Evolutionary conservation across 163 green algal genomes (phyloP), one percentile per base, ranked within the genome.

Genomic region (Scenedesmus sp.): DNA sequence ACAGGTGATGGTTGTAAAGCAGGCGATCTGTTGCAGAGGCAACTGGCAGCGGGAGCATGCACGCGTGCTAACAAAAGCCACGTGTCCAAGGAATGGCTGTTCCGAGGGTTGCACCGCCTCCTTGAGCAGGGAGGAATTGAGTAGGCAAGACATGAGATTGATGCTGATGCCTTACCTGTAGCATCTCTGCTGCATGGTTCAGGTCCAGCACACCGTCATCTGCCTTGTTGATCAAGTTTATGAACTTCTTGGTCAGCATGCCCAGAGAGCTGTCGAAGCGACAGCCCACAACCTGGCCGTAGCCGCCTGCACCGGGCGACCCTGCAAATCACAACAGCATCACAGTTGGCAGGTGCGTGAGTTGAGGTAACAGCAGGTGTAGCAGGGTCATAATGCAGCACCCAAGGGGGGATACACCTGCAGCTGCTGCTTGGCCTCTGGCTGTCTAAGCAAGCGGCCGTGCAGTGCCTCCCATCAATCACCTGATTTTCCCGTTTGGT

Each of bases 181-280:
- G 92, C 37, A 88, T 93, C 16, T 98, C 95, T 33, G 97, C 97
- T 12, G 98, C 98, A 46, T 95, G 94, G 90, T 99, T 99, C 22
- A 99, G 95, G 88, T 99, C 98, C 26, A 99, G 89, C 0, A 97
- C 92, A 1, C 97, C 96, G 70, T 97, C 94, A 1, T 93, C 87
- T 9, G 97, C 95, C 15, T 93, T 90, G 37, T 98, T 94, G 13
- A 99, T 94, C n/a, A 99, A 95, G 0, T 93, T 86, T 0, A 99
- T 92, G 89, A 99, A 99, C 83, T 98, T 99, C 53, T 97, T 98
- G 0, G 98, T 99, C 33, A 99, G 94, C 87, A 98, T 94, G 18
- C 97, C 96, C 37, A 99, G 92, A 0, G 94, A 97, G 91, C 94
- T 97, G 92, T 99, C 97, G 78, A 94, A 92, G 16, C 94, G 92